A percentile compares a stretch with the other conserved stretches of the same genome.
phyloP scores from a whole-genome alignment of 2,329 filamentous ascomycete species.

The Penicillium sclerotiorum region DNA sequence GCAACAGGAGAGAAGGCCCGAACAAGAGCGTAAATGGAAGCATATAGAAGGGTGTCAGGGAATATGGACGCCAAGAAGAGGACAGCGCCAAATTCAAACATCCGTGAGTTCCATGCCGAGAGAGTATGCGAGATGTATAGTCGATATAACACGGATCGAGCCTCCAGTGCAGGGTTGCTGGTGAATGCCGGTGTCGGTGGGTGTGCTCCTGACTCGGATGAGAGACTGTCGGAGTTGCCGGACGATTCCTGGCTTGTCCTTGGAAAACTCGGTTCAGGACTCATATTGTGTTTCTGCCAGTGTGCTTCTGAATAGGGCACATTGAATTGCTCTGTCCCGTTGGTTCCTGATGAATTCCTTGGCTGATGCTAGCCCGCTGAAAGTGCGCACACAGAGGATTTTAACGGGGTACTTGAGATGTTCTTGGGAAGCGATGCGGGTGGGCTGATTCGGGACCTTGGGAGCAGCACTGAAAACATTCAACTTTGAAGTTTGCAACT shows the following conservation, averaged over 20 bases:
- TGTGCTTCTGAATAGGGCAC: no score
- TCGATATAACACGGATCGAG: conserved; percentile 15
- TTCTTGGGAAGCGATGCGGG: background rate
- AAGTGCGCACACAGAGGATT: background rate
- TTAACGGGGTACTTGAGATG: no score
- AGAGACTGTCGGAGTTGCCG: no score
- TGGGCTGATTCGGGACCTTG: background rate
- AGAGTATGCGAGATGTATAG: conserved; percentile 64
- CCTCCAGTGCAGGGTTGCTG: background rate
- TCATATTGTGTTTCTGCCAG: no score
- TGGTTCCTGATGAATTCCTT: no score
- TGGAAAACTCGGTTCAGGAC: background rate
- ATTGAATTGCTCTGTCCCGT: no score
- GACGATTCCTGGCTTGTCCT: no score
- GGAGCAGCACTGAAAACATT: background rate
- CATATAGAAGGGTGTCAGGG: conserved; percentile 63
- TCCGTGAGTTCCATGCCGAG: conserved; percentile 66
- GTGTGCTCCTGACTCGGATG: background rate
- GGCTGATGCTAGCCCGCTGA: no score
- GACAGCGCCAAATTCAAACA: conserved; percentile 66
- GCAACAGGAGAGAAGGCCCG: conserved; percentile 61
- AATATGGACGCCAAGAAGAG: conserved; percentile 61
- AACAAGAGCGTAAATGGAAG: conserved; percentile 69
- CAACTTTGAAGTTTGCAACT: no score
- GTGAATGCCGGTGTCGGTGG: background rate